These are phyloP conservation scores for Capsicum rhomboideum DNA, from an alignment of 257 asterid genomes.

Conservation along the genomic window DNA sequence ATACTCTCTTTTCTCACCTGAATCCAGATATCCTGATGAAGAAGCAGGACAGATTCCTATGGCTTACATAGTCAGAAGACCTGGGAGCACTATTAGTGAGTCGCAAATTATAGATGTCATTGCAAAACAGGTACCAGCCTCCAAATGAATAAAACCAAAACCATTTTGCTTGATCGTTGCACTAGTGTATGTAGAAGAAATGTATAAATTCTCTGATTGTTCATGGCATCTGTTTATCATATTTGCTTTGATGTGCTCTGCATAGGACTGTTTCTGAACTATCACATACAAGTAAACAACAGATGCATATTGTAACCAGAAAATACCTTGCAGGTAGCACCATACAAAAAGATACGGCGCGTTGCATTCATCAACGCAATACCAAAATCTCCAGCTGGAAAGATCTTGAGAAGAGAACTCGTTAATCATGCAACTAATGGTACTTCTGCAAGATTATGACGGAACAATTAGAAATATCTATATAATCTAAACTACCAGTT, in stretches of 20 bases:
- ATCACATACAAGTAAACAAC: not conserved
- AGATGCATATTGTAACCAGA: not conserved
- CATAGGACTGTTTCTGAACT: not conserved
- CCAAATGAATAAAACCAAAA: not conserved
- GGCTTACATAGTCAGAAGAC: conserved; percentile 85
- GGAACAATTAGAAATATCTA: not conserved
- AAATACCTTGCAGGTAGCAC: conserved; percentile 50
- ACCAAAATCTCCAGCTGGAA: conserved; percentile 84
- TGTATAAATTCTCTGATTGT: not conserved
- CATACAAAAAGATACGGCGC: conserved; percentile 73
- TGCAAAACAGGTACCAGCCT: conserved; percentile 51
- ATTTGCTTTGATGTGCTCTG: not conserved
- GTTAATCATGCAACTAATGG: conserved; percentile 34
- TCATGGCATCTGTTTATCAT: not conserved
- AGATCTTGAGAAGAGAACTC: conserved; percentile 72
- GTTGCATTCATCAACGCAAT: conserved; percentile 55
- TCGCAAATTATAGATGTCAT: conserved; percentile 58
- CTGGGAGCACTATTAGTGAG: conserved; percentile 54
- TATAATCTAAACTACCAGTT: not conserved
- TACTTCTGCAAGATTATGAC: conserved; percentile 48
- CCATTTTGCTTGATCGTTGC: not conserved
- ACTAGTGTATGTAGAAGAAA: not conserved
- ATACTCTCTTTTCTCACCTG: not conserved
- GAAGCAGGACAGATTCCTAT: conserved; percentile 95
- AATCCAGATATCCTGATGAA: conserved; percentile 78